Evolutionary conservation across 768 basidiomycete species (phyloP).

Genomic region (Cystobasidium onofrii): DNA sequence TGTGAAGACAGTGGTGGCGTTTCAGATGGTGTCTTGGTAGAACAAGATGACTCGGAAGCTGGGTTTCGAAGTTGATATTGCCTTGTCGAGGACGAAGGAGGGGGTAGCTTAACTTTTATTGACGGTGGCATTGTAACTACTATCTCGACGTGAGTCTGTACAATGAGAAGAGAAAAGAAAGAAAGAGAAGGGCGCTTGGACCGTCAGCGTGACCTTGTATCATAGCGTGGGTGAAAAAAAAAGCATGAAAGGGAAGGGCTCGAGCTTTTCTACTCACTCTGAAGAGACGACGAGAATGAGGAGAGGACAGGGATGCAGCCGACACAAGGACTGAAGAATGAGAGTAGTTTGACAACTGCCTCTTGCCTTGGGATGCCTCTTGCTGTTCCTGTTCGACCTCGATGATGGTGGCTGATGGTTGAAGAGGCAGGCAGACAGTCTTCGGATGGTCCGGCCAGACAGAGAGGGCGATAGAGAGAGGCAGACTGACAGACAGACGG

Average conservation of each 20-base stretch:
- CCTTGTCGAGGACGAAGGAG: not conserved
- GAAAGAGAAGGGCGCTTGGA: conserved; percentile 3
- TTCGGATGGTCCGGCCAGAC: not conserved
- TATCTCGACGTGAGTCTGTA: too few relatives aligned
- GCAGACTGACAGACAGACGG: not conserved
- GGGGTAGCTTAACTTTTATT: not conserved
- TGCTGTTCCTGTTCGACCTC: too few relatives aligned
- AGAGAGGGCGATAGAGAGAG: not conserved
- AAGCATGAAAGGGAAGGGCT: not conserved
- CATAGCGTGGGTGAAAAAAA: not conserved
- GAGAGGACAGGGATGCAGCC: too few relatives aligned
- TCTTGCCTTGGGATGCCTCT: too few relatives aligned
- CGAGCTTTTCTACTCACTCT: not conserved
- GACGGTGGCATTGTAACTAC: not conserved
- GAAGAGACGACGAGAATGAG: too few relatives aligned
- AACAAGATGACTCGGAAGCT: too few relatives aligned
- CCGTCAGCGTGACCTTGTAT: not conserved
- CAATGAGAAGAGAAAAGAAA: not conserved
- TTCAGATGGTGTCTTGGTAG: too few relatives aligned
- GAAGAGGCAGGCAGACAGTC: too few relatives aligned
- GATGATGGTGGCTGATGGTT: too few relatives aligned
- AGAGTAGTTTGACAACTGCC: too few relatives aligned
- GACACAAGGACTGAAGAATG: too few relatives aligned
- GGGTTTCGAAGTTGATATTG: not conserved
- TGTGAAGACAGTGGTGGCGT: too few relatives aligned